phyloP scores from a whole-genome alignment of 257 asterid species.

The Mitragyna speciosa region DNA sequence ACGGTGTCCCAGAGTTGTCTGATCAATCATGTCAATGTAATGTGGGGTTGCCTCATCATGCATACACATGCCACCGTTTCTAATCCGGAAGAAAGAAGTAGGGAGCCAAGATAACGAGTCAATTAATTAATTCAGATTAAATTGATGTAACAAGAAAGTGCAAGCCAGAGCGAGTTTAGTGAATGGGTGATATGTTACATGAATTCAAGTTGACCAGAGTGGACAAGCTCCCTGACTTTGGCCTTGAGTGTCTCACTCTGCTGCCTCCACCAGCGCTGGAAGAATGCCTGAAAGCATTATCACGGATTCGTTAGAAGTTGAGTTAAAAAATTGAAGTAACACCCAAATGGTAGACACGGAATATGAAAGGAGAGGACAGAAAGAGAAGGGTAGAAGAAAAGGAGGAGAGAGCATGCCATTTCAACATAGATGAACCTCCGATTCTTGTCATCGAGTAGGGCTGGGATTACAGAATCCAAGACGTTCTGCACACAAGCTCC shows the following conservation, averaged over 20 bases:
- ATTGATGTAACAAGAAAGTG: neutral
- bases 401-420: constrained; percentile 43
- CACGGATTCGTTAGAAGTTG: neutral
- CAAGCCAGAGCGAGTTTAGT: no score
- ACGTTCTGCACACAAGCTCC: constrained; percentile 85
- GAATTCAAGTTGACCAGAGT: constrained; percentile 80
- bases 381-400: neutral
- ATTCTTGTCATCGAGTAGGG: constrained; percentile 59
- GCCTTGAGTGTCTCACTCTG: constrained; percentile 56
- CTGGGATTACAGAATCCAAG: constrained; percentile 66
- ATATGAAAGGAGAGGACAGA: neutral
- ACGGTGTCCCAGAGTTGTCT: constrained; percentile 74
- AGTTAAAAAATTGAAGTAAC: neutral
- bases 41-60: constrained; percentile 89
- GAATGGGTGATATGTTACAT: constrained; percentile 29
- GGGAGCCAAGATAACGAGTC: neutral
- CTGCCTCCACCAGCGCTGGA: constrained; percentile 82
- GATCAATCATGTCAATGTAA: constrained; percentile 79
- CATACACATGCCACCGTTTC: constrained; percentile 91
- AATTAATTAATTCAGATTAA: no score
- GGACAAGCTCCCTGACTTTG: constrained; percentile 62
- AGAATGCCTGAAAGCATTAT: constrained; percentile 53
- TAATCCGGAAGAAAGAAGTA: constrained; percentile 21
- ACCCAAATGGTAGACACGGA: neutral
- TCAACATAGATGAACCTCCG: constrained; percentile 79